Evolutionary conservation across 305 asterid species (phyloP).

Genomic region (Stenogyne calaminthoides): DNA sequence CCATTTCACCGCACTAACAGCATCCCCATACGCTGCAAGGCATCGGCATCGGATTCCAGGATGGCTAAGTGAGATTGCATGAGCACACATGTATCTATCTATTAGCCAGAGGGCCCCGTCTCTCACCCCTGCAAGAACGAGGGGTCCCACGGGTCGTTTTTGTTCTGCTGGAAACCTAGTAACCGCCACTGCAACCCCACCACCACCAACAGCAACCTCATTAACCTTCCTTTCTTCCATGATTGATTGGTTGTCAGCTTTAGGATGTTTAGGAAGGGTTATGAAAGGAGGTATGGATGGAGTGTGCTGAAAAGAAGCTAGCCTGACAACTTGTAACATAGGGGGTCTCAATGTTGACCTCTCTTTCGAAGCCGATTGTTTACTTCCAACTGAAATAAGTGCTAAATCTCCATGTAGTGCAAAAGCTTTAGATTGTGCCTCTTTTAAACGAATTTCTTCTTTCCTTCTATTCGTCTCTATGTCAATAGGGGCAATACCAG

Average conservation of each 20-base stretch:
- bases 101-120: slow-evolving; percentile 97
- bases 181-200: slow-evolving; percentile 94
- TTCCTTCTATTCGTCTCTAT: slow-evolving; percentile 77
- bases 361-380: slow-evolving; percentile 59
- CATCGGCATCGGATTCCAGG: slow-evolving; percentile 97
- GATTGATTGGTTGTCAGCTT: slow-evolving; percentile 58
- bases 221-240: slow-evolving; percentile 68
- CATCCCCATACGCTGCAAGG: slow-evolving; percentile 98
- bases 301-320: slow-evolving; percentile 90
- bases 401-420: slow-evolving; percentile 94
- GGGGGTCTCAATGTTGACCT: slow-evolving; percentile 82
- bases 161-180: slow-evolving; percentile 98
- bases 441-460: slow-evolving; percentile 76
- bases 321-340: slow-evolving; percentile 88
- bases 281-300: slow-evolving; percentile 95
- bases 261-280: slow-evolving; percentile 74
- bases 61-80: slow-evolving; percentile 93
- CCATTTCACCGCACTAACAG: slow-evolving; percentile 99
- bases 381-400: slow-evolving; percentile 69
- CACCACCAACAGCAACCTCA: slow-evolving; percentile 98
- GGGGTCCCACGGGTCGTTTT: slow-evolving; percentile 93
- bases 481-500: slow-evolving; percentile 83
- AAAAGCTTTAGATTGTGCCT: slow-evolving; percentile 72
- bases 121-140: slow-evolving; percentile 84
- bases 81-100: slow-evolving; percentile 93